A percentile compares a stretch with the other conserved stretches of the same genome.
Conservation (phyloP, 2,329 filamentous ascomycete species). For the Botrytis porri region DNA sequence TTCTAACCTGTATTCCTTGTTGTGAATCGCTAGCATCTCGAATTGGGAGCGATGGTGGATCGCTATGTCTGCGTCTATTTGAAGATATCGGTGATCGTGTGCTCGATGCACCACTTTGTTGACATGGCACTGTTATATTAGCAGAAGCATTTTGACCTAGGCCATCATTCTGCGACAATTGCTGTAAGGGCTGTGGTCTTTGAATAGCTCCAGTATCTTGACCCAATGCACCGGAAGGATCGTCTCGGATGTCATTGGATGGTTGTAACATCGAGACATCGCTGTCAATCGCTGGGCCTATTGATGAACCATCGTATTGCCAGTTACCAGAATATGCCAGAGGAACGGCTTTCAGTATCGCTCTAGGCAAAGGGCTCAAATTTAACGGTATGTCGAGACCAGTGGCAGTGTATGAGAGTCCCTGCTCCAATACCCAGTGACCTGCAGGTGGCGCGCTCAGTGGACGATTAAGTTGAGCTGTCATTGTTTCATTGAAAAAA, state of each 20-base stretch:
- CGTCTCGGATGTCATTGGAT: neutral
- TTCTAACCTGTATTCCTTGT: neutral
- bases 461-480: neutral
- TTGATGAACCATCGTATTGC: neutral
- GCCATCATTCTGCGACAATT: too few species aligned
- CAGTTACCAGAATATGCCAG: neutral
- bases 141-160: neutral
- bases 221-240: neutral
- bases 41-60: neutral
- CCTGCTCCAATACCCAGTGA: neutral
- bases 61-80: neutral
- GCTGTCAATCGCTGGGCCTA: neutral
- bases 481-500: neutral
- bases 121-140: neutral
- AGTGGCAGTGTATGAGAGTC: neutral
- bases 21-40: neutral
- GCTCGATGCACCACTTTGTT: neutral
- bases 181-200: neutral
- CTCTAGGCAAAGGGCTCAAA: neutral
- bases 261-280: neutral
- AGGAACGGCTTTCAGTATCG: neutral
- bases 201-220: neutral
- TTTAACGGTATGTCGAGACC: neutral
- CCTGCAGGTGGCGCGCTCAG: neutral
- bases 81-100: neutral